Conservation (phyloP, 169 alveolate species). For the Plasmodium adleri region DNA sequence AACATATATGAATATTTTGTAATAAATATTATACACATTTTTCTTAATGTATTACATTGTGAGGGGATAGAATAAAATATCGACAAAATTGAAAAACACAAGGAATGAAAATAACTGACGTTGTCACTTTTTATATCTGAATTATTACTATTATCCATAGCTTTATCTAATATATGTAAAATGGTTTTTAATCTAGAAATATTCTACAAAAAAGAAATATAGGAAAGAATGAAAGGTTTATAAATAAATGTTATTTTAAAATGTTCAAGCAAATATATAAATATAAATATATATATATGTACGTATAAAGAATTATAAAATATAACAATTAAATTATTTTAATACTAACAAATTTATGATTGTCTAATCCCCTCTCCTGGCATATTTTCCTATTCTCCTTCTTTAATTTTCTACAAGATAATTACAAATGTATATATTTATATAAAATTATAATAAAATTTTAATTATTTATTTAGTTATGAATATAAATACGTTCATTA, state of each 20-base stretch:
- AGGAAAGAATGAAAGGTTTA: neutral
- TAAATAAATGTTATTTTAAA: neutral
- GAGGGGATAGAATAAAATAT: constrained; percentile 73
- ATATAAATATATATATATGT: no score
- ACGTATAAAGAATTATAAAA: neutral
- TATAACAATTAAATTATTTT: neutral
- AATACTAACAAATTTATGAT: constrained; percentile 63
- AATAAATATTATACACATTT: neutral
- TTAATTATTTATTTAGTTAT: neutral
- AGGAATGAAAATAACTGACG: constrained; percentile 38
- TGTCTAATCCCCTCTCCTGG: constrained; percentile 57
- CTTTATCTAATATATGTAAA: constrained; percentile 40
- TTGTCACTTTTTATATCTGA: neutral
- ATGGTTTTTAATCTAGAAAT: constrained; percentile 47
- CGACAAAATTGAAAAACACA: constrained; percentile 70
- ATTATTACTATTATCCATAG: neutral
- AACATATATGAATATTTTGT: neutral
- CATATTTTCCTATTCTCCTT: constrained; percentile 51
- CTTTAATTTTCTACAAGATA: constrained; percentile 26
- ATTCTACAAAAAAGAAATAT: constrained; percentile 44
- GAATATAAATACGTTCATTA: neutral
- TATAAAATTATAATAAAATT: neutral
- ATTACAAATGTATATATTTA: neutral
- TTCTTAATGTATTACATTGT: constrained; percentile 45
- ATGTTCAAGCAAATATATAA: no score